Evolutionary conservation across 164 flowering plant species (phyloP), one percentile per base, ranked within the genome.

Genomic region (Liriodendron chinense): DNA sequence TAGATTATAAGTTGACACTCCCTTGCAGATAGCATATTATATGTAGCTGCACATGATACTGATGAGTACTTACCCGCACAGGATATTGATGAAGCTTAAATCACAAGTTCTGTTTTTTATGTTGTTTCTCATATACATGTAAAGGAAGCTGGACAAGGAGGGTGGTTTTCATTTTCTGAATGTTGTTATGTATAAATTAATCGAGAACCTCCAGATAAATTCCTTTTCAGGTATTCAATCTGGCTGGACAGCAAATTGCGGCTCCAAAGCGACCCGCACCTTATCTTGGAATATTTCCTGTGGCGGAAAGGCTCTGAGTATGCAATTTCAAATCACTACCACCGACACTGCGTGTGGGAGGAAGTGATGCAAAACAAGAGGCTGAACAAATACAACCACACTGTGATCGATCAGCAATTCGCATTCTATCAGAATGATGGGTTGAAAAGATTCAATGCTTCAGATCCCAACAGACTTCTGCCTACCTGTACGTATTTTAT

Each of bases 171-270:
- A 10, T 53, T 53, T 69, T 80, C 81, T 82, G 59, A 53, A 53
- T 53, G 57, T 1, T 53, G 43, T 53, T 53, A 16, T 53, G 16
- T 53, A 16, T 12, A 13, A 53, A 7, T 53, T 53, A 16, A 53
- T 53, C 3, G 20, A 53, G 18, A 12, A 7, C 18, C 18, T 14
- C 2, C 9, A 21, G 10, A 61, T 18, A 7, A 21, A 21, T 8
- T 26, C 71, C 59, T 75, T 69, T 70, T 65, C 87, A 92, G 99
- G 88, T 95, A 95, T 79, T 95, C 99, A 23, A 93, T 95, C 64
- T 95, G 98, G 99, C 83, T 95, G 83, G 99, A 95, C 78, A 95
- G 99, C 88, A 93, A 95, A 81, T 78, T 95, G 56, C 97, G 98
- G 7, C 93, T 95, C 65, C 98, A 95, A 77, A 87, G 76, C 26